Evolutionary conservation across 2,329 filamentous ascomycete species (phyloP).

Genomic region (Ascochyta lentis): DNA sequence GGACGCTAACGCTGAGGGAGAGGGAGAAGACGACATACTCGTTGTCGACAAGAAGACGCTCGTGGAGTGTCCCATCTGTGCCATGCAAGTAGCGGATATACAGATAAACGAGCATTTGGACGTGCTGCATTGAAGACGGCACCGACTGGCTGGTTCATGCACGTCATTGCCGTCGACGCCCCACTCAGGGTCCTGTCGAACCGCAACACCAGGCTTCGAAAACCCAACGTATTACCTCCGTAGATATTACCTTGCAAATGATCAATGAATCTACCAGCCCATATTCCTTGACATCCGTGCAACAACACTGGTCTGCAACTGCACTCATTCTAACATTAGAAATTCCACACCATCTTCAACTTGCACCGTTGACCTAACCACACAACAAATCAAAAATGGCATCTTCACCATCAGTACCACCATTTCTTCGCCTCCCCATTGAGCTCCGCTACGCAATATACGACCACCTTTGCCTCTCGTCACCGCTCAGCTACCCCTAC

Average conservation of each 20-base stretch:
- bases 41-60: constrained; percentile 28
- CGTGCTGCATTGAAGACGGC: constrained; percentile 30
- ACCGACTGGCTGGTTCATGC: constrained; percentile 6
- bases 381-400: neutral
- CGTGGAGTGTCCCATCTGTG: constrained; percentile 52
- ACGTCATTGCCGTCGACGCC: constrained; percentile 17
- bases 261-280: neutral
- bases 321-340: neutral
- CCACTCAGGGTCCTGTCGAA: neutral
- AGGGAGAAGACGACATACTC: constrained; percentile 16
- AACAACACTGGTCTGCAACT: too few relatives aligned
- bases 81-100: constrained; percentile 32
- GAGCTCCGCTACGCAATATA: constrained; percentile 27
- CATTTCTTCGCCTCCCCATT: constrained; percentile 18
- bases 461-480: constrained; percentile 14
- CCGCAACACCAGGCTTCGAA: neutral
- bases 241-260: neutral
- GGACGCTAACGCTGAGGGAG: neutral
- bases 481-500: constrained; percentile 24
- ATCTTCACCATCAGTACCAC: neutral
- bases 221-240: neutral
- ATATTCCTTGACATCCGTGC: too few relatives aligned
- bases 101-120: constrained; percentile 53
- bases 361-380: neutral
- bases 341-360: neutral